Evolutionary conservation across 305 asterid species (phyloP), one percentile per base, ranked within the genome.

Genomic region (Lippia alba): DNA sequence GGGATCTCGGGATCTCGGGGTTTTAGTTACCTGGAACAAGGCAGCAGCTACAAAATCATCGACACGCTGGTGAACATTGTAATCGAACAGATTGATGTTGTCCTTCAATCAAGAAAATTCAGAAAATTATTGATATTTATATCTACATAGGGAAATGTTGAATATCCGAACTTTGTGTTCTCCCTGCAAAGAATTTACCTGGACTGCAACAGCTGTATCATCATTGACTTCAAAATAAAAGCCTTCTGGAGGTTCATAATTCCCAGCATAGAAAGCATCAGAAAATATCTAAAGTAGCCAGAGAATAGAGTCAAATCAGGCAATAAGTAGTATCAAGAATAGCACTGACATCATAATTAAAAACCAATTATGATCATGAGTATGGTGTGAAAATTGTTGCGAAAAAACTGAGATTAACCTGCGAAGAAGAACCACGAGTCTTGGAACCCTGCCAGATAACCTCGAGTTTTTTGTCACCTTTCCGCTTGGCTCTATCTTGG

Each of bases 21-120:
- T 36, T 6, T 7, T 15, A 19, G 59, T 77, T 60, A 89, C 99
- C 92, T 90, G 96, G 62, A 82, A 64, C 30, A 80, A 66, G 73
- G 99, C 97, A 75, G 99, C 97, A 77, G 94, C 94, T 46, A 95
- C 98, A 81, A 95, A 95, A 76, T 62, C 98, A 51, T 87, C 67
- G 76, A 95, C 99, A 50, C 99, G 99, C 66, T 95, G 93, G 58
- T 84, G 90, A 80, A 95, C 99, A 78, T 95, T 95, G 94, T 87
- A 92, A 79, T 95, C 99, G 63, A 92, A 95, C 44, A 95, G 82
- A 71, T 70, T 50, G 56, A 71, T 55, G 73, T 95, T 91, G 82
- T 95, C 99, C 99, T 95, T 75, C 70, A 71, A 60, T 69, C 75
- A 77, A 60, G 46, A 67, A 78, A 67, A 45, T 14, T 30, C n/a